Evolutionary conservation across 306 rosid species (phyloP), one percentile per base, ranked within the genome.

Genomic region (Parietaria judaica): DNA sequence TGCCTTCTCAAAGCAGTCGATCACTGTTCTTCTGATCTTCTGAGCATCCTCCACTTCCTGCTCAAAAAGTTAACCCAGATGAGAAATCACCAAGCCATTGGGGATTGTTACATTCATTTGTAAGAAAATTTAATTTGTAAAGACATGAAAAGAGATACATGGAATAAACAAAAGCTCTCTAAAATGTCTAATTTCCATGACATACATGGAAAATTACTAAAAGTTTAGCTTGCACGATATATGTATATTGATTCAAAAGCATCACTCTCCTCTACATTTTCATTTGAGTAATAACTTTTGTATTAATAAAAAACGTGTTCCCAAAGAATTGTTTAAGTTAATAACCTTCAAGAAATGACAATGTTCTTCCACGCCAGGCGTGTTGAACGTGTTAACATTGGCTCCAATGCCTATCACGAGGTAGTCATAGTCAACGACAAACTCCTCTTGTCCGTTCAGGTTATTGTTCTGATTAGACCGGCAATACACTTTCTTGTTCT

Each of bases 21-120:
- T 76, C 65, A 94, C 87, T 8, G 94, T 74, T 81, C 94, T 94
- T 69, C 97, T 80, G 66, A 94, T 94, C 82, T 81, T 88, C 74
- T 88, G 90, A 36, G 99, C 99, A 77, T 94, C 99, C 83, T 94
- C 99, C 41, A 94, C 97, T 84, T 94, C 99, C 99, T 94, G 81
- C 66, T 54, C 7, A 14, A 58, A 38, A 67, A 48, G 7, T 62
- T 67, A 60, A 48, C 14, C 48, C 16, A 50, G 56, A 49, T 4
- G 4, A 7, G 15, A 49, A n/a, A 49, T 41, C 45, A 3, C 45
- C 6, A 41, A 41, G 45, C 31, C 31, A 23, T 23, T 23, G 1
- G 1, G 31, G 2, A 23, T 23, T 23, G 2, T 23, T 23, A 23
- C 31, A 23, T 23, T 23, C 31, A 23, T 23, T 23, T 23, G 2